Base-by-base conservation (phyloP, 768 basidiomycete species). In the Chalciporus chontae region DNA sequence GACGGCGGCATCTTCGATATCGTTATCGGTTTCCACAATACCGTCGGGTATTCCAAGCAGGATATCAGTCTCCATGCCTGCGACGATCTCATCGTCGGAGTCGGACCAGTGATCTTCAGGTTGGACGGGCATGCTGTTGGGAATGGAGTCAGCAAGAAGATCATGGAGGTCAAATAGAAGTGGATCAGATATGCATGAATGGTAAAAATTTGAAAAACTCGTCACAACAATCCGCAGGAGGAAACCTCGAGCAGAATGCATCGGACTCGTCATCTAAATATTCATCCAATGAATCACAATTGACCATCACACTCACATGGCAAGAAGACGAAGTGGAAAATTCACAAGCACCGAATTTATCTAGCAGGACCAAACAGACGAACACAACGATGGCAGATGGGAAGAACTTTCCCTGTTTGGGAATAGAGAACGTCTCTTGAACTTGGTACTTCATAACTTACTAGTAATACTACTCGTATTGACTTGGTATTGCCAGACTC, bases 101-200 rank as follows among this genome's bases (percentile, higher is more conserved):
- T 90, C 90, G 32, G 89, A 91, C 84, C 84, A 90, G 54, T 83
- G 79, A 45, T 86, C 82, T 31, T 80, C 77, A 19, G 58, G 55
- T 40, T 60, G 56, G 11, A 69, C 65, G 1, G 78, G 64, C 78
- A 80, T 80, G 44, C 56, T 64, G 50, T 43, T 5, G 37, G 14
- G 36, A 50, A 50, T 10, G 14, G 4, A 5, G 41, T 56, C 45
- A 51, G 44, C 43, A 58, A 49, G 47, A 45, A 45, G 15, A 17
- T 15, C 0, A 19, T 8, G 14, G 14, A 13, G 56, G 48, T 29
- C 54, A 40, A 40, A 48, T 21, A 40, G 45, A 43, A 39, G 10
- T 64, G 60, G 61, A 71, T 91, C 90, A 92, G 90, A 73, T 75
- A 85, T 75, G 89, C 90, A 92, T 93, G 90, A 93, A 93, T 92